Conservation (phyloP, 2,329 filamentous ascomycete species). For the Xylaria sp. region DNA sequence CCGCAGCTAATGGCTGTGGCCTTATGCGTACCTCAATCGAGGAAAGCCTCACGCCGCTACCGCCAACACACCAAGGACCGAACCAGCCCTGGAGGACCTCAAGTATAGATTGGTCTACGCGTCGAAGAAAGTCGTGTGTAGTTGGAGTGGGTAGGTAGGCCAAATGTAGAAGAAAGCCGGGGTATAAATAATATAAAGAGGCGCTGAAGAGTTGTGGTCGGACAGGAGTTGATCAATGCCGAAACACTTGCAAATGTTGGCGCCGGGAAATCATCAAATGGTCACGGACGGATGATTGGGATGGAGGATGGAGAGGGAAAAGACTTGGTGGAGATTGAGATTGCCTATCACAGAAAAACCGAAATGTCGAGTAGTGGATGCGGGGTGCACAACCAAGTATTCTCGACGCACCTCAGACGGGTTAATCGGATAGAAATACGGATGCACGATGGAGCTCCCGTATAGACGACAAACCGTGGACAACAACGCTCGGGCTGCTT, state of each 20-base stretch:
- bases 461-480: constrained; percentile 20
- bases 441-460: constrained; percentile 25
- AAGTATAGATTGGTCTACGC: constrained; percentile 38
- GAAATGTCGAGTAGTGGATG: constrained; percentile 42
- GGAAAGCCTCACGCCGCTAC: constrained; percentile 44
- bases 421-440: constrained; percentile 29
- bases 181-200: neutral
- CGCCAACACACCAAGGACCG: constrained; percentile 45
- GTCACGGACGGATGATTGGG: constrained; percentile 11
- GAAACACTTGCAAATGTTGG: constrained; percentile 12
- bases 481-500: constrained; percentile 30
- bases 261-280: constrained; percentile 14
- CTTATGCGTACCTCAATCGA: constrained; percentile 44
- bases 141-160: constrained; percentile 3
- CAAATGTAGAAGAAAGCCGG: constrained; percentile 1
- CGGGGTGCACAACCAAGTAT: constrained; percentile 46
- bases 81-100: constrained; percentile 45
- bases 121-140: constrained; percentile 32
- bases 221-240: constrained; percentile 28
- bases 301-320: constrained; percentile 13
- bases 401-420: constrained; percentile 37
- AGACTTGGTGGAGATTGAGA: constrained; percentile 31
- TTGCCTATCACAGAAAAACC: constrained; percentile 42
- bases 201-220: constrained; percentile 10
- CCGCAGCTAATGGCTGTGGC: constrained; percentile 37